phyloP scores from a whole-genome alignment of 2,329 filamentous ascomycete genomes.

The Clonostachys sp. region DNA sequence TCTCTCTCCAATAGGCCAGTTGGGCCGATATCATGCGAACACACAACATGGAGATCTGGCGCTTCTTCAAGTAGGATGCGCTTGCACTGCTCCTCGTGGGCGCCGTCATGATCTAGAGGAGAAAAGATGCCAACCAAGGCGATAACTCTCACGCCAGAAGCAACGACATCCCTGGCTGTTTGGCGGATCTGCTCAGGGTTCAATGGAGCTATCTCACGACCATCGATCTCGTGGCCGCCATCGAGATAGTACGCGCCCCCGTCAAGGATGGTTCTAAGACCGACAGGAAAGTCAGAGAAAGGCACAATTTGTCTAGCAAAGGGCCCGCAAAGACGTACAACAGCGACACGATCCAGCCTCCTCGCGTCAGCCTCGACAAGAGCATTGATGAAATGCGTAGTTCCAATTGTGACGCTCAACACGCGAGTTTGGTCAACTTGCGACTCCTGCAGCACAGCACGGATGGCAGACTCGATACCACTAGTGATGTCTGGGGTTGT shows the following conservation, averaged over 20 bases:
- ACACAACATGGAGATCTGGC: conserved; percentile 30
- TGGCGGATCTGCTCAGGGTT: conserved; percentile 27
- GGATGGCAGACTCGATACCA: conserved; percentile 41
- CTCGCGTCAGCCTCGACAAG: conserved; percentile 38
- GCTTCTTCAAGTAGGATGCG: conserved; percentile 25
- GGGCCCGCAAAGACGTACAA: conserved; percentile 38
- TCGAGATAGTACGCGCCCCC: conserved; percentile 34
- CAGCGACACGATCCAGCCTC: conserved; percentile 36
- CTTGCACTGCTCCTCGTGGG: conserved; percentile 33
- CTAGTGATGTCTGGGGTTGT: conserved; percentile 45
- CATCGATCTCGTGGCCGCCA: conserved; percentile 43
- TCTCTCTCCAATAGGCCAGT: conserved; percentile 40
- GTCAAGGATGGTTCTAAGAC: conserved; percentile 30
- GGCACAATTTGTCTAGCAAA: conserved; percentile 37
- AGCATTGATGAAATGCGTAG: conserved; percentile 45
- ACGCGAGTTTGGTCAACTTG: conserved; percentile 28
- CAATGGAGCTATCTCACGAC: conserved; percentile 32
- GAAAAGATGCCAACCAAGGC: conserved; percentile 40
- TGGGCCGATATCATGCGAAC: conserved; percentile 35
- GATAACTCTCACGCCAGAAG: conserved; percentile 26
- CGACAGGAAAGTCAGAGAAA: conserved; percentile 38
- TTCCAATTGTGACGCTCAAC: conserved; percentile 43
- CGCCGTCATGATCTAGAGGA: conserved; percentile 32
- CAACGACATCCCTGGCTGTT: conserved; percentile 21
- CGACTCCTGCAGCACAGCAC: conserved; percentile 31